Conservation (phyloP, 257 asterid genomes). For the Eustoma russellianum region DNA sequence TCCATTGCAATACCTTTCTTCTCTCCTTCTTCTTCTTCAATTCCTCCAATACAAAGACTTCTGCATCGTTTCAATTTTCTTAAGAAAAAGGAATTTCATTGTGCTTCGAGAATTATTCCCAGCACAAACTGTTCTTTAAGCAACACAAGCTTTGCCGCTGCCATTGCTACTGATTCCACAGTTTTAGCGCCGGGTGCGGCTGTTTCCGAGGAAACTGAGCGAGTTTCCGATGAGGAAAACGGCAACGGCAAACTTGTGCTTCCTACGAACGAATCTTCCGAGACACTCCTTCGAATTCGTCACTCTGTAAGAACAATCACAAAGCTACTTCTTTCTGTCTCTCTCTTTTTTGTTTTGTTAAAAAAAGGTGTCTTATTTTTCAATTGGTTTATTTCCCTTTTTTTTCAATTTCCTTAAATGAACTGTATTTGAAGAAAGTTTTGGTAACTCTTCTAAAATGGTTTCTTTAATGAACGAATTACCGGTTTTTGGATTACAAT, state of each 20-base stretch:
- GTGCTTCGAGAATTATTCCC: background rate
- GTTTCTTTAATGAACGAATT: too few relatives aligned
- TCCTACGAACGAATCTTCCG: slow-evolving; percentile 81
- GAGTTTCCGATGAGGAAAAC: slow-evolving; percentile 17
- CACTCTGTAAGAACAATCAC: slow-evolving; percentile 46
- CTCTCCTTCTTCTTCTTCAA: too few relatives aligned
- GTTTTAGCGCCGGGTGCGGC: slow-evolving; percentile 26
- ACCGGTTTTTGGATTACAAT: too few relatives aligned
- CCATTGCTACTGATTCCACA: slow-evolving; percentile 46
- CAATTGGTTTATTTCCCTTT: background rate
- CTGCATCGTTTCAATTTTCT: too few relatives aligned
- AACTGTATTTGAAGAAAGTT: too few relatives aligned
- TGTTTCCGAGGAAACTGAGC: slow-evolving; percentile 10
- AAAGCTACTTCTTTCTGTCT: background rate
- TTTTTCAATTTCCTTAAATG: background rate
- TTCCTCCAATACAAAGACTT: too few relatives aligned
- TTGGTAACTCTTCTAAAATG: too few relatives aligned
- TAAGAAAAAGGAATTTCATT: too few relatives aligned
- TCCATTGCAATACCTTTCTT: background rate
- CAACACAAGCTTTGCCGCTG: slow-evolving; percentile 3
- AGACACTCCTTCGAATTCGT: slow-evolving; percentile 66
- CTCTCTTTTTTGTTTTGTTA: background rate
- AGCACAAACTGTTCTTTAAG: too few relatives aligned
- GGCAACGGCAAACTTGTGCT: slow-evolving; percentile 40
- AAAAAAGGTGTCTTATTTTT: background rate